These are phyloP conservation scores for Aethionema arabicum DNA, from an alignment of 345 rosid species.

Conservation along the genomic window DNA sequence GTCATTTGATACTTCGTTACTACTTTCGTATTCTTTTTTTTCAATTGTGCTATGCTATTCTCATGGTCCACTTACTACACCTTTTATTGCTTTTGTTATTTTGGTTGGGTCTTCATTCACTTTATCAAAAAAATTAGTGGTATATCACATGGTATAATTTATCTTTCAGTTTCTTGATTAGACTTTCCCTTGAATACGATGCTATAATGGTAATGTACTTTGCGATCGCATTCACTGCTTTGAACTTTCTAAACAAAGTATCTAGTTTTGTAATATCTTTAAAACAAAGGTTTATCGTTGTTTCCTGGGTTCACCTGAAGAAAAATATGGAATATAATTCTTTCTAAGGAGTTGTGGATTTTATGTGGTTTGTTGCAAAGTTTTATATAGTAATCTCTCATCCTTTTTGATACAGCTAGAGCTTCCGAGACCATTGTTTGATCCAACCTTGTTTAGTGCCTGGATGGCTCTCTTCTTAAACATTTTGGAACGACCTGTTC, in stretches of 20 bases:
- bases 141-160: neutral
- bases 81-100: neutral
- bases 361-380: slow-evolving; percentile 4
- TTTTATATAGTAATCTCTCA: slow-evolving; percentile 5
- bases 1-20: neutral
- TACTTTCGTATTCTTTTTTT: too few relatives aligned
- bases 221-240: too few relatives aligned
- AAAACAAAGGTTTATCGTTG: neutral
- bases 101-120: neutral
- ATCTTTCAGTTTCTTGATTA: neutral
- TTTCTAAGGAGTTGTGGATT: neutral
- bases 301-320: slow-evolving; percentile 18
- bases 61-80: neutral
- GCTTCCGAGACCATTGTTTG: slow-evolving; percentile 89
- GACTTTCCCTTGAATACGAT: too few relatives aligned
- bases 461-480: slow-evolving; percentile 96
- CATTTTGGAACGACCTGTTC: slow-evolving; percentile 90
- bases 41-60: neutral
- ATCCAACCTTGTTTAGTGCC: slow-evolving; percentile 76
- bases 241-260: too few relatives aligned
- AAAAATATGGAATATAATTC: neutral
- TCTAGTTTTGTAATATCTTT: too few relatives aligned
- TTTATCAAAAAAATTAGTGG: neutral
- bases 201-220: too few relatives aligned
- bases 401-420: slow-evolving; percentile 62